Conservation (phyloP, 495 filamentous ascomycete species). For the Wilcoxina mikolae region DNA sequence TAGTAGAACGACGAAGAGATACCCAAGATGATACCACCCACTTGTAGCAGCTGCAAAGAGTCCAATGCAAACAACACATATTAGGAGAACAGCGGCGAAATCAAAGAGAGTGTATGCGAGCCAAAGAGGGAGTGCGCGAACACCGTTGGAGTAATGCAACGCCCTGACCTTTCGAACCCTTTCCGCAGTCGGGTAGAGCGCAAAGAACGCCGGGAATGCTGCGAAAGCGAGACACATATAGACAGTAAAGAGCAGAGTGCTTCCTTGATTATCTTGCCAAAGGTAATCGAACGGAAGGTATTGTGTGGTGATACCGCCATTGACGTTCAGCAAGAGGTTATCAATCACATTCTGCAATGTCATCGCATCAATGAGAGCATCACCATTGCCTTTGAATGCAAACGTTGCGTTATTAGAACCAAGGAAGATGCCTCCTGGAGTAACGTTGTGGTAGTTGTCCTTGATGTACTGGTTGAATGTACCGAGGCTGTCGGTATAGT, state of each 20-base stretch:
- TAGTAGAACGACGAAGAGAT: conserved; percentile 59
- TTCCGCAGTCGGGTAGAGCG: conserved; percentile 71
- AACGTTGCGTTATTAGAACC: conserved; percentile 39
- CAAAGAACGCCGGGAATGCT: conserved; percentile 69
- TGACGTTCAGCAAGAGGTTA: conserved; percentile 42
- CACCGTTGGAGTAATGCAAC: conserved; percentile 76
- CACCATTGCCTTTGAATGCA: conserved; percentile 41
- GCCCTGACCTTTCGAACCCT: conserved; percentile 60
- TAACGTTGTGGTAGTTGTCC: conserved; percentile 47
- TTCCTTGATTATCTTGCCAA: conserved; percentile 44
- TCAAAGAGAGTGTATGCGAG: conserved; percentile 66
- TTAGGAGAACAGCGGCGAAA: conserved; percentile 49
- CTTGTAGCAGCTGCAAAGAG: conserved; percentile 46
- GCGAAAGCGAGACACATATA: conserved; percentile 66
- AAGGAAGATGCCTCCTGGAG: conserved; percentile 62
- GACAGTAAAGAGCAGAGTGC: conserved; percentile 61
- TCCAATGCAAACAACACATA: conserved; percentile 43
- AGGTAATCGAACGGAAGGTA: conserved; percentile 58
- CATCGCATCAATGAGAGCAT: conserved; percentile 41
- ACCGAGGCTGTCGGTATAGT: conserved; percentile 45
- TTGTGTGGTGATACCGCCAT: conserved; percentile 41
- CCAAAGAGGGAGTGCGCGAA: conserved; percentile 57
- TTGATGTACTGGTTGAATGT: conserved; percentile 54
- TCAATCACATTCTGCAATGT: conserved; percentile 60
- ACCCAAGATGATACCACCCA: conserved; percentile 54